phyloP scores from a whole-genome alignment of 495 filamentous ascomycete species.

The Immersiella caudata region DNA sequence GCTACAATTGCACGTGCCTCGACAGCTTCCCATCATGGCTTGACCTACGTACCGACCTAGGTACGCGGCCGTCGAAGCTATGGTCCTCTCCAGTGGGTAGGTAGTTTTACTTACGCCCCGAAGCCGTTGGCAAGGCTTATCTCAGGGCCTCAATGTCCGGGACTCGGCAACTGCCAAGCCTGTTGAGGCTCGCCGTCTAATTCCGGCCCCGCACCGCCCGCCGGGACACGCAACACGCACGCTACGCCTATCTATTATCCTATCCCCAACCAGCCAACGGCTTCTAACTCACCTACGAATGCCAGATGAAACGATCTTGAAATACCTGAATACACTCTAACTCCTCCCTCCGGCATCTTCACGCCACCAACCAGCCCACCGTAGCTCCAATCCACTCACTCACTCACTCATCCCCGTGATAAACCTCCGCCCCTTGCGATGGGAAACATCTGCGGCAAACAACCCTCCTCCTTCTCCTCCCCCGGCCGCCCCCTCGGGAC shows the following conservation, averaged over 20 bases:
- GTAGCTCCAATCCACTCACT: too few relatives aligned
- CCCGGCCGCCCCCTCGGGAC: conserved; percentile 66
- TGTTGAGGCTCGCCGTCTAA: not conserved
- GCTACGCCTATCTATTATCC: not conserved
- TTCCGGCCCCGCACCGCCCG: not conserved
- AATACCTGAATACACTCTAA: too few relatives aligned
- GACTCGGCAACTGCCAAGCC: not conserved
- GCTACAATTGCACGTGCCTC: not conserved
- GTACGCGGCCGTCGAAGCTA: too few relatives aligned
- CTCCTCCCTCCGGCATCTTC: too few relatives aligned
- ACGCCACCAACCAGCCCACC: too few relatives aligned
- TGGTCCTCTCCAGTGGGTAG: too few relatives aligned
- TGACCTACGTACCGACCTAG: not conserved
- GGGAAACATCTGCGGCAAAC: conserved; percentile 76
- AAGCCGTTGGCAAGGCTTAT: too few relatives aligned
- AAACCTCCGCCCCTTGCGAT: conserved; percentile 45
- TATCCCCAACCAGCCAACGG: not conserved
- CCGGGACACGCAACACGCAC: not conserved
- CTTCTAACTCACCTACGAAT: not conserved
- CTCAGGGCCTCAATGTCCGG: not conserved
- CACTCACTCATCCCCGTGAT: too few relatives aligned
- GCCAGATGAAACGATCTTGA: too few relatives aligned
- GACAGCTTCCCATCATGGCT: not conserved
- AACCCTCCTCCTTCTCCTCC: conserved; percentile 60
- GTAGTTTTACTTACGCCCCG: too few relatives aligned